A percentile compares a stretch with the other conserved stretches of the same genome.
Evolutionary conservation across 1,139 yeast species (phyloP).

Genomic region (Kluyveromyces sp.): DNA sequence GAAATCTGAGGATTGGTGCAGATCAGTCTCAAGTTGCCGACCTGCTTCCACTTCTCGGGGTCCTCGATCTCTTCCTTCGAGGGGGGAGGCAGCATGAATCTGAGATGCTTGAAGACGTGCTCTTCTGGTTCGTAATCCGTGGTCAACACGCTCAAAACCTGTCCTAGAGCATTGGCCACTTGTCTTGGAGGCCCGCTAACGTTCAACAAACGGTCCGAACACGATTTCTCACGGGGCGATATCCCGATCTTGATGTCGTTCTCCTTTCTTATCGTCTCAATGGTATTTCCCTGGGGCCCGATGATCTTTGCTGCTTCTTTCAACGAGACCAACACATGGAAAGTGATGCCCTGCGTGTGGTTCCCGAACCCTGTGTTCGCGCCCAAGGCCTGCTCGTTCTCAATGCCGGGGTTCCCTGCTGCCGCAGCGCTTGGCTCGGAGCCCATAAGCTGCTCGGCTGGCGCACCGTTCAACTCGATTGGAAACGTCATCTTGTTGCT

Average conservation of each 20-base stretch:
- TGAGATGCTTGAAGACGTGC: constrained; percentile 29
- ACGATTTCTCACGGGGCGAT: constrained; percentile 72
- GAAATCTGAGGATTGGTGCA: constrained; percentile 89
- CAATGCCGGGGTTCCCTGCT: no score
- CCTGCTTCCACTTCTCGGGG: constrained; percentile 19
- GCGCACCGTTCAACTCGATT: neutral
- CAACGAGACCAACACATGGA: constrained; percentile 68
- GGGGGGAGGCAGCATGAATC: constrained; percentile 30
- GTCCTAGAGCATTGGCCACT: constrained; percentile 64
- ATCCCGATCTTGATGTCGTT: constrained; percentile 87
- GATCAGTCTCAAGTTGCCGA: constrained; percentile 50
- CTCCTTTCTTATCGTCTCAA: constrained; percentile 67
- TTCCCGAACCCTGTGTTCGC: no score
- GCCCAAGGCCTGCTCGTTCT: no score
- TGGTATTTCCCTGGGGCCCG: constrained; percentile 79
- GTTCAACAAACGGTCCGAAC: constrained; percentile 78
- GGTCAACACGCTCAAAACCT: constrained; percentile 59
- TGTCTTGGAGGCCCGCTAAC: constrained; percentile 74
- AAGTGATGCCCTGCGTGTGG: constrained; percentile 14
- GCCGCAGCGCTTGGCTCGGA: no score
- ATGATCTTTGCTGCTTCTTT: constrained; percentile 90
- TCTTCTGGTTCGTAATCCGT: constrained; percentile 17
- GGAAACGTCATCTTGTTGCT: neutral
- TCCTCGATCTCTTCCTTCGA: constrained; percentile 21
- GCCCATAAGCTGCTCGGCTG: no score